Conservation (phyloP, 441 rosid genomes). For the Theobroma grandiflorum region DNA sequence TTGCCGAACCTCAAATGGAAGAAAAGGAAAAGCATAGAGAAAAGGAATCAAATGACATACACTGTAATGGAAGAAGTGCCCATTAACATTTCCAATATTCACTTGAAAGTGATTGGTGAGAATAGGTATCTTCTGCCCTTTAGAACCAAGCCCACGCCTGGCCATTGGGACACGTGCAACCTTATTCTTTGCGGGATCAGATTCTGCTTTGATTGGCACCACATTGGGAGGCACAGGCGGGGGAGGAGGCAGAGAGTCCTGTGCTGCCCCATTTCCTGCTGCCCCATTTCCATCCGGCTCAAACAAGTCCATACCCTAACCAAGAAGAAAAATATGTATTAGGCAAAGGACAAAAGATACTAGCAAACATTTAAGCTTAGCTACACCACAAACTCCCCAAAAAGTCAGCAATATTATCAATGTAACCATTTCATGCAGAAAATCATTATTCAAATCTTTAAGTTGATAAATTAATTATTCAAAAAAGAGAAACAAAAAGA, state of each 20-base stretch:
- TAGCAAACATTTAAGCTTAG: background rate
- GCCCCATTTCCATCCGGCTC: constrained; percentile 39
- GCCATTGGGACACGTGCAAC: constrained; percentile 51
- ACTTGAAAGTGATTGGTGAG: constrained; percentile 67
- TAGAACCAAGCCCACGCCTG: constrained; percentile 49
- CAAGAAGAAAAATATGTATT: background rate
- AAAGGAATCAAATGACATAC: constrained; percentile 38
- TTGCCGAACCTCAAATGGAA: background rate
- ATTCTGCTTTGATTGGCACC: constrained; percentile 40
- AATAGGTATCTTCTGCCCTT: constrained; percentile 49
- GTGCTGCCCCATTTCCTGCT: constrained; percentile 38
- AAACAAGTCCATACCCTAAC: constrained; percentile 35
- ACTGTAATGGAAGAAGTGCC: constrained; percentile 57
- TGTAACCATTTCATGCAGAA: constrained; percentile 9
- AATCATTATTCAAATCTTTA: background rate
- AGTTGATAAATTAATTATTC: no score
- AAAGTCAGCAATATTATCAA: background rate
- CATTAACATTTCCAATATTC: constrained; percentile 39
- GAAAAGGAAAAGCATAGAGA: background rate
- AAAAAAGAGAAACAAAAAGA: background rate
- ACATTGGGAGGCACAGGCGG: constrained; percentile 44
- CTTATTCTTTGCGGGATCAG: constrained; percentile 37
- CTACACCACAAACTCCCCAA: background rate
- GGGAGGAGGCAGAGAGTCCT: constrained; percentile 48
- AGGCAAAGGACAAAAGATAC: background rate